A percentile compares a stretch with the other conserved stretches of the same genome.
These are phyloP conservation scores for Raffaelea albimanens DNA, from an alignment of 2,329 filamentous ascomycete genomes.

Conservation along the genomic window DNA sequence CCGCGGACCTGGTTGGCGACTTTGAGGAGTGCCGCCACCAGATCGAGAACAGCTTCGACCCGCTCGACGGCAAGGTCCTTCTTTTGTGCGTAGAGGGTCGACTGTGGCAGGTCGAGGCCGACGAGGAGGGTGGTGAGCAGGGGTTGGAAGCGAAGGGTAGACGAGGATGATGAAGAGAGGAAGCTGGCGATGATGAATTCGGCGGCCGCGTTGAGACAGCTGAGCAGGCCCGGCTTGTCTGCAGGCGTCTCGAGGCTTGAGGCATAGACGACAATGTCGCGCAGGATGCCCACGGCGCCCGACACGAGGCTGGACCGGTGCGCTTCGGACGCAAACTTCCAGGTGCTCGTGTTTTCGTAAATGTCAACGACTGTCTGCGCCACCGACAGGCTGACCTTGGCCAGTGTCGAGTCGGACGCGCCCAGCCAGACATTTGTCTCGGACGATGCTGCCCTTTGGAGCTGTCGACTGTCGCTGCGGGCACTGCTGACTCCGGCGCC, in stretches of 20 bases:
- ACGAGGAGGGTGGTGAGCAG: constrained; percentile 61
- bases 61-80: constrained; percentile 49
- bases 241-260: constrained; percentile 50
- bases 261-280: constrained; percentile 60
- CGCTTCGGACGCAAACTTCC: constrained; percentile 65
- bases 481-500: constrained; percentile 15
- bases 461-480: too few relatives aligned
- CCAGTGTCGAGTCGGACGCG: constrained; percentile 69
- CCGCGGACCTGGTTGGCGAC: constrained; percentile 53
- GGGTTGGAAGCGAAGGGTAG: constrained; percentile 66
- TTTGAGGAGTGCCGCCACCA: constrained; percentile 62
- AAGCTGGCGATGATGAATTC: constrained; percentile 70
- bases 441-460: too few relatives aligned
- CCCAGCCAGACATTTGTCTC: constrained; percentile 50
- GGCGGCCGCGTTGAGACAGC: constrained; percentile 61
- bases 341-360: constrained; percentile 76
- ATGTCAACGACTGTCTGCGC: constrained; percentile 71
- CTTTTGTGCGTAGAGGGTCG: constrained; percentile 52
- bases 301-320: constrained; percentile 62
- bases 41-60: constrained; percentile 52
- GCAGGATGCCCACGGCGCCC: constrained; percentile 59
- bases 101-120: constrained; percentile 47
- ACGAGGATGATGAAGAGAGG: constrained; percentile 53
- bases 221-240: constrained; percentile 28
- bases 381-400: constrained; percentile 61